Conservation (phyloP, 352 stramenopile species). For the Phytophthora aleatoria region DNA sequence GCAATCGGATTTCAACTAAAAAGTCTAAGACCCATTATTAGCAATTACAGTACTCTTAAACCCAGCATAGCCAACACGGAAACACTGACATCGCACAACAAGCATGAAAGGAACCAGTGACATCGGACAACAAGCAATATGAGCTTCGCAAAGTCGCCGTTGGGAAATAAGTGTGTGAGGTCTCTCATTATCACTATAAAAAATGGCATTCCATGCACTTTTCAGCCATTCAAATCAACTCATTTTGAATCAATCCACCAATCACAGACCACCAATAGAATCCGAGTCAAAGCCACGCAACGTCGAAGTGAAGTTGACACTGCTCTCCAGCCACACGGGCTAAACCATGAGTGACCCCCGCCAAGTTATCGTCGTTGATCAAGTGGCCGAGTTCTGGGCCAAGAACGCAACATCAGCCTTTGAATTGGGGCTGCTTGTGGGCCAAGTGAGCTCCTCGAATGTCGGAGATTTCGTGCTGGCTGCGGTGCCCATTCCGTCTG, state of each 20-base stretch:
- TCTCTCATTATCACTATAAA: too few species aligned
- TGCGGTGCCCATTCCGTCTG: conserved; percentile 52
- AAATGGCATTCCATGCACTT: background rate
- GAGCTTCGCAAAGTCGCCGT: too few species aligned
- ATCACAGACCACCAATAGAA: background rate
- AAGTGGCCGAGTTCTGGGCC: conserved; percentile 32
- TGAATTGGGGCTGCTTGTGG: conserved; percentile 66
- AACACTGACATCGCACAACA: too few species aligned
- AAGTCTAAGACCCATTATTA: too few species aligned
- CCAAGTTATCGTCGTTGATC: conserved; percentile 39
- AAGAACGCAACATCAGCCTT: conserved; percentile 30
- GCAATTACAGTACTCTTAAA: too few species aligned
- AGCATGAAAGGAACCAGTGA: too few species aligned
- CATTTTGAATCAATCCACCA: conserved; percentile 6
- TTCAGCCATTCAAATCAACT: background rate
- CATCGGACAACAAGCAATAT: too few species aligned
- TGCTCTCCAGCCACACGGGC: background rate
- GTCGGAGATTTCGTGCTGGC: conserved; percentile 50
- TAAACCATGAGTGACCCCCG: conserved; percentile 34
- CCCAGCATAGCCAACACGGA: too few species aligned
- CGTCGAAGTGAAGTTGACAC: conserved; percentile 11
- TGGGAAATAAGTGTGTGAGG: too few species aligned
- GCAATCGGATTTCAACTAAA: too few species aligned
- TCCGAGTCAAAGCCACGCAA: conserved; percentile 2
- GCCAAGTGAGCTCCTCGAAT: conserved; percentile 48